Evolutionary conservation across 129 eudicot species (phyloP).

Genomic region (Saussurea involucrata): DNA sequence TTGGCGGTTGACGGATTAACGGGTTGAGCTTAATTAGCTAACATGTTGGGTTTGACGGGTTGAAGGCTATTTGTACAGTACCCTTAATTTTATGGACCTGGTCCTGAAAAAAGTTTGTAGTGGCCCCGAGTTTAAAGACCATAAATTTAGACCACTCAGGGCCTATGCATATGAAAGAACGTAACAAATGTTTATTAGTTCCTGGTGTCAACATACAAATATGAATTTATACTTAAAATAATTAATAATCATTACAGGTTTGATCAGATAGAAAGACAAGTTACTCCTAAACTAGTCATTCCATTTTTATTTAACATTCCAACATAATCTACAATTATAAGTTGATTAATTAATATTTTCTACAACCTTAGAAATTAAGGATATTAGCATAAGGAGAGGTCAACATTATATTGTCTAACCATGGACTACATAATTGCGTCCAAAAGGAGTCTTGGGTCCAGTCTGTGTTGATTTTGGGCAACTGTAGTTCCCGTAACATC

Average conservation of each 20-base stretch:
- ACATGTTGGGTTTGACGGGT: too few relatives aligned
- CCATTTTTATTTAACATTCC: slow-evolving; percentile 2
- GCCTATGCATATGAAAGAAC: background rate
- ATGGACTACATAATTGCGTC: slow-evolving; percentile 61
- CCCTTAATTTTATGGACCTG: too few relatives aligned
- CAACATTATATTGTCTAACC: slow-evolving; percentile 55
- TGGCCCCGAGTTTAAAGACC: too few relatives aligned
- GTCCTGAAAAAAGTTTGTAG: too few relatives aligned
- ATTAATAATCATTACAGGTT: background rate
- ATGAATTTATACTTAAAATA: background rate
- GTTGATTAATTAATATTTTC: slow-evolving; percentile 6
- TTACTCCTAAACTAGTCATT: background rate
- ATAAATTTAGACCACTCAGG: too few relatives aligned
- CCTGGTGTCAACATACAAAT: background rate
- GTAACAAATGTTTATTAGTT: background rate
- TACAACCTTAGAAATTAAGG: slow-evolving; percentile 32
- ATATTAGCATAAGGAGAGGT: slow-evolving; percentile 41
- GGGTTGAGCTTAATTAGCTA: too few relatives aligned
- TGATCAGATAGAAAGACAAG: background rate
- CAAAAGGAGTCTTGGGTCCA: slow-evolving; percentile 62
- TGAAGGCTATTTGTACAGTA: too few relatives aligned
- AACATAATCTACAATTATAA: slow-evolving; percentile 15
- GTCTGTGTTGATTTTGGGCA: slow-evolving; percentile 47
- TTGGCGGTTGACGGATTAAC: too few relatives aligned
- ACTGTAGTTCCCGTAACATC: slow-evolving; percentile 43